A percentile compares a stretch with the other conserved stretches of the same genome.
phyloP scores from a whole-genome alignment of 2,329 filamentous ascomycete species.

The Exutisphaerella laricina region DNA sequence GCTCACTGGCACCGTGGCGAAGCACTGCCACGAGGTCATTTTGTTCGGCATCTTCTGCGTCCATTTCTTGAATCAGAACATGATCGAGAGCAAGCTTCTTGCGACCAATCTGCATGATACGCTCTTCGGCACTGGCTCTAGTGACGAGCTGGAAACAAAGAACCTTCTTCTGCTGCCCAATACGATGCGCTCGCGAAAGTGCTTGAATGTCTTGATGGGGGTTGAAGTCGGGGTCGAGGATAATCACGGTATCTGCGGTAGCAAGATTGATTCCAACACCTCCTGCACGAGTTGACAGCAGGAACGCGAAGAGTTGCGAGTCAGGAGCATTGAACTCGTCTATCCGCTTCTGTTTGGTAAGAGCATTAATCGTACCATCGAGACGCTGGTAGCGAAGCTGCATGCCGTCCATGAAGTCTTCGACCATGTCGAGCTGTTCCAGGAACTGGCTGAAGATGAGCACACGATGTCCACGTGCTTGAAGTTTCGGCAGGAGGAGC shows the following conservation, averaged over 20 bases:
- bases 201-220: conserved; percentile 97
- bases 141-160: conserved; percentile 94
- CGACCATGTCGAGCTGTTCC: conserved; percentile 75
- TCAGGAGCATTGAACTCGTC: conserved; percentile 85
- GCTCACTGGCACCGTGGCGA: conserved; percentile 75
- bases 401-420: conserved; percentile 81
- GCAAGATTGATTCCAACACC: conserved; percentile 97
- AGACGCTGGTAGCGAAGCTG: conserved; percentile 70
- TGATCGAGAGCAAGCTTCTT: conserved; percentile 96
- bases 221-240: conserved; percentile 95
- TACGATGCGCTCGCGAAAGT: conserved; percentile 86
- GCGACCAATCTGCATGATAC: conserved; percentile 90
- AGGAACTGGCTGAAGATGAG: conserved; percentile 96
- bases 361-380: conserved; percentile 72
- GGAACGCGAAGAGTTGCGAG: conserved; percentile 79
- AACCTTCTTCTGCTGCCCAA: conserved; percentile 93
- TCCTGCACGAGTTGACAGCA: conserved; percentile 88
- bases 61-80: conserved; percentile 87
- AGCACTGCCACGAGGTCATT: conserved; percentile 83
- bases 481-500: conserved; percentile 79
- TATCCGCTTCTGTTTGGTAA: conserved; percentile 91
- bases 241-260: conserved; percentile 95
- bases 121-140: conserved; percentile 81
- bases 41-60: conserved; percentile 70
- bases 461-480: conserved; percentile 79